Conservation (phyloP, 2,329 filamentous ascomycete species). For the Neurospora crassa region DNA sequence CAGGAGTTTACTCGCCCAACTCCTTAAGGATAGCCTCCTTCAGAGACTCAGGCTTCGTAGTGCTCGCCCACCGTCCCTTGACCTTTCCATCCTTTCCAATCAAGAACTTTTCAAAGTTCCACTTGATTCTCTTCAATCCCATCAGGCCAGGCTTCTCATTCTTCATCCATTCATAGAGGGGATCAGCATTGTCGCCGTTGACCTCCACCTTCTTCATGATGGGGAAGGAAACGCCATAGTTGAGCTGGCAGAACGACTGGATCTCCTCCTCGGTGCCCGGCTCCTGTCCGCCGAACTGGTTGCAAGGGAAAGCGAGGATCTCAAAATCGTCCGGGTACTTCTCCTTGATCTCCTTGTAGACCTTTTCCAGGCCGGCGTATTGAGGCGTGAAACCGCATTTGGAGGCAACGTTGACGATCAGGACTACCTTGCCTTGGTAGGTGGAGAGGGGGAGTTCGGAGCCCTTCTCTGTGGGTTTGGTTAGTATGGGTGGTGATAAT, state of each 20-base stretch:
- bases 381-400: conserved; percentile 99
- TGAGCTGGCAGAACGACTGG: conserved; percentile 77
- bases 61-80: conserved; percentile 77
- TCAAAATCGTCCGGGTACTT: conserved; percentile 67
- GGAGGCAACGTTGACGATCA: conserved; percentile 94
- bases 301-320: conserved; percentile 95
- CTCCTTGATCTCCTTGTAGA: conserved; percentile 70
- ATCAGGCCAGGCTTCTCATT: conserved; percentile 68
- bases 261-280: conserved; percentile 75
- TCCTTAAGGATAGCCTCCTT: conserved; percentile 69
- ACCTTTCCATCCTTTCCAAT: conserved; percentile 79
- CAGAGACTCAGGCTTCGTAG: conserved; percentile 73
- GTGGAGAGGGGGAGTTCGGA: conserved; percentile 57
- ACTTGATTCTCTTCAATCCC: conserved; percentile 88
- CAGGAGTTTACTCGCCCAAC: conserved; percentile 44
- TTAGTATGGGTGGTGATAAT: background rate
- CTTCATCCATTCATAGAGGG: conserved; percentile 71
- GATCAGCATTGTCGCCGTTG: conserved; percentile 74
- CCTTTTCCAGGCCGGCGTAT: conserved; percentile 79
- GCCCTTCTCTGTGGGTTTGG: conserved; percentile 53
- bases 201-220: conserved; percentile 89
- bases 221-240: conserved; percentile 90
- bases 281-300: conserved; percentile 91
- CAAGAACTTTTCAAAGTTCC: conserved; percentile 99
- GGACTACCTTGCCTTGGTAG: conserved; percentile 85